Evolutionary conservation across 1,284 basidiomycete species (phyloP), one percentile per base, ranked within the genome.

Genomic region (Cystobasidium pallidum): DNA sequence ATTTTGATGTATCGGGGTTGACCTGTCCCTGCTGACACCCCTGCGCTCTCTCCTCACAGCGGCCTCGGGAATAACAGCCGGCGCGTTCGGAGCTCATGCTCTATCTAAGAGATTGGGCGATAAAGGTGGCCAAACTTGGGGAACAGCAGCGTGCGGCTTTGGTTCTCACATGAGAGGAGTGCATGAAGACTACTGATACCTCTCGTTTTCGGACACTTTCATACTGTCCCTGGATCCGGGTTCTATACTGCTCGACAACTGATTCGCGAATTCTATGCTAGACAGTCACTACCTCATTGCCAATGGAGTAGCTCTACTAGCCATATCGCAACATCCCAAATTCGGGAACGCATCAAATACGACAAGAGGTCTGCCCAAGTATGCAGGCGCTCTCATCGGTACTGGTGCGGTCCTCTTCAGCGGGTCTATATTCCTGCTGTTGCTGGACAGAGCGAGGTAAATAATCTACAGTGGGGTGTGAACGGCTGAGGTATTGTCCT

Each of bases 261-360:
- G n/a, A n/a, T n/a, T n/a, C n/a, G n/a, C n/a, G 34, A 2, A 21
- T 6, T 39, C 13, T 13, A 39, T 32, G 15, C 11, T 17, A 19
- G 7, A 10, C n/a, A 71, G 68, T 34, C 55, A 66, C 39, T 72
- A 72, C 54, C 70, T 90, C 88, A 84, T 92, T 61, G 88, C 86
- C 79, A 92, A 92, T 76, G 91, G 91, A 17, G 83, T 93, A 19
- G 89, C 86, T 0, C 81, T 92, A 47, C 82, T 92, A 74, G 82
- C 87, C 8, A 81, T 92, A 28, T 91, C 89, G 0, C 81, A 88
- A 77, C 89, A 92, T 80, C 89, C 86, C 1, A 84, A 85, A 34
- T 89, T 90, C 78, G 68, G 68, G 2, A 63, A 47, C 26, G 34
- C 45, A n/a, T 11, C 67, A 6, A 47, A 47, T 36, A 52, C 51